These are phyloP conservation scores for Cercospora sesami DNA, from an alignment of 2,329 filamentous ascomycete species.

Conservation along the genomic window DNA sequence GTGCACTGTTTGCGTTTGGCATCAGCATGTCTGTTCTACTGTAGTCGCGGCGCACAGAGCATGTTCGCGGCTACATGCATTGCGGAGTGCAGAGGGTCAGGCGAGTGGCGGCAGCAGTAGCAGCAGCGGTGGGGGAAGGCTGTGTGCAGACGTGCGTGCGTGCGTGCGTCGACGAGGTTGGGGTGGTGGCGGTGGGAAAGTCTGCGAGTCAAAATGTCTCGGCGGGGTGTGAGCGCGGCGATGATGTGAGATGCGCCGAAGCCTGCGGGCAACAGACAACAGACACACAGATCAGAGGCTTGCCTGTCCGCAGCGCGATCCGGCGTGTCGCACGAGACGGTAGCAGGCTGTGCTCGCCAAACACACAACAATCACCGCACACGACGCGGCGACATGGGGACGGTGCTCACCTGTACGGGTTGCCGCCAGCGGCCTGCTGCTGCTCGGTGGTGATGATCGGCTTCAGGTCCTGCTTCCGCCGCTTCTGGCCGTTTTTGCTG, in stretches of 20 bases:
- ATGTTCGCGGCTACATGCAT: conserved; percentile 20
- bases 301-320: background rate
- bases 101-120: background rate
- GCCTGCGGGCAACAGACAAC: background rate
- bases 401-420: conserved; percentile 15
- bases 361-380: background rate
- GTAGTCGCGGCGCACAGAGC: conserved; percentile 15
- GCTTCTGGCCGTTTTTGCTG: conserved; percentile 61
- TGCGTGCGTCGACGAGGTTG: conserved; percentile 6
- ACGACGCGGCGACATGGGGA: background rate
- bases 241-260: conserved; percentile 20
- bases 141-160: conserved; percentile 2
- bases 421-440: conserved; percentile 33
- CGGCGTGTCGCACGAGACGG: background rate
- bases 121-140: conserved; percentile 5
- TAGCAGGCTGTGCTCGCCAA: background rate
- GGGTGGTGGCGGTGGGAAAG: conserved; percentile 19
- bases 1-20: conserved; percentile 27
- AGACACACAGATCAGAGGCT: conserved; percentile 8
- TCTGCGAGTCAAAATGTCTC: conserved; percentile 16
- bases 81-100: conserved; percentile 8
- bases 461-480: conserved; percentile 70
- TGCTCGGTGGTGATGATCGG: conserved; percentile 72
- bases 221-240: conserved; percentile 16
- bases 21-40: conserved; percentile 31